Base-by-base conservation (phyloP, 2,329 filamentous ascomycete species). In the Apiospora saccharicola region DNA sequence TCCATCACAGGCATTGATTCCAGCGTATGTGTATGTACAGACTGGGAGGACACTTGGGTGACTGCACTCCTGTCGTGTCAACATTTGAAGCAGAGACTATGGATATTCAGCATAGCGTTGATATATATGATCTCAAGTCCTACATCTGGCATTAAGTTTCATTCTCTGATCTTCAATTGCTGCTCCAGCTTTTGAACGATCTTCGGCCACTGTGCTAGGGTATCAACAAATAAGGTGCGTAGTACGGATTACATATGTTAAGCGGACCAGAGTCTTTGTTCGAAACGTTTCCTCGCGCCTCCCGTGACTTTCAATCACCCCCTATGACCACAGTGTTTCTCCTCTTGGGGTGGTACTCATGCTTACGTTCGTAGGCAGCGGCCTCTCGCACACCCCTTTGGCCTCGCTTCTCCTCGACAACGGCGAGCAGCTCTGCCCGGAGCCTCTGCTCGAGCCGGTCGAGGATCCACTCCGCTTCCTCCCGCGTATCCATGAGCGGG, bases 401-500 rank as follows among this genome's bases (percentile, higher is more conserved):
- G 22, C 75, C 76, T 13, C 51, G 47, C 24, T 69, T 41, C 69
- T 75, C 75, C 71, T 70, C 70, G 30, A 78, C 77, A 13, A 75
- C 71, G 14, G 72, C 73, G 13, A 82, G 82, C 61, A 89, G 79
- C 80, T 89, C 86, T 16, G 82, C 80, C 69, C 88, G 85, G 49
- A 95, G 82, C 72, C 83, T 87, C 70, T 85, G 84, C 73, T 88
- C 87, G 70, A 95, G 80, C 73, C 89, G 86, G 73, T 94, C 90
- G 53, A 94, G 80, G 47, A 95, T 89, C 93, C 93, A 95, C 78
- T 94, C 89, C 19, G 90, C 87, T 82, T 95, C 93, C 71, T 89
- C 88, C 77, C 90, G 88, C 68, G 87, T 86, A 3, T 91, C 89
- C 89, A 94, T 91, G 16, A 95, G 84, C 4, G 93, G 93, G 75